phyloP scores from a whole-genome alignment of 2,329 filamentous ascomycete genomes.

The Alternaria arborescens region DNA sequence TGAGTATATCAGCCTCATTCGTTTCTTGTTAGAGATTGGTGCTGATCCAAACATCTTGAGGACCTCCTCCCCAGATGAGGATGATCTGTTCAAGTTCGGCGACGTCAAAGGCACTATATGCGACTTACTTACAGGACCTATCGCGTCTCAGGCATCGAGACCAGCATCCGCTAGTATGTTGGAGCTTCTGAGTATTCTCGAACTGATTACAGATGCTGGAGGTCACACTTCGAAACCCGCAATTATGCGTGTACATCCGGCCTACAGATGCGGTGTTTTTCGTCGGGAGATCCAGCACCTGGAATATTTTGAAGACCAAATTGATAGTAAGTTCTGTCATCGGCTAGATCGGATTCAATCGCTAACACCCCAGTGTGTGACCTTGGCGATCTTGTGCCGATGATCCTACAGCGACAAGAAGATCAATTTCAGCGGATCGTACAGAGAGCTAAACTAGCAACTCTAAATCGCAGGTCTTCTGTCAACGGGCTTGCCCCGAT shows the following conservation, averaged over 20 bases:
- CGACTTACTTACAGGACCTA: background rate
- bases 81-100: no score
- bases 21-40: rapidly evolving
- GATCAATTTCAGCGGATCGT: background rate
- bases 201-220: background rate
- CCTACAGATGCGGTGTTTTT: background rate
- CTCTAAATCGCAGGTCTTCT: background rate
- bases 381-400: background rate
- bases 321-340: background rate
- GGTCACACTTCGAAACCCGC: background rate
- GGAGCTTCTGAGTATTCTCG: background rate
- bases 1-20: background rate
- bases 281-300: rapidly evolving
- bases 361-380: background rate
- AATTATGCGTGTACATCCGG: no score
- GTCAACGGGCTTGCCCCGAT: background rate
- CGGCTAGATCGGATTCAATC: background rate
- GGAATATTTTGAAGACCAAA: background rate
- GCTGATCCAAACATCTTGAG: background rate
- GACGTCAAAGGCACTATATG: background rate
- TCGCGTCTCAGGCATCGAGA: background rate
- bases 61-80: no score
- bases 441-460: background rate
- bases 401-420: background rate
- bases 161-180: no score